A percentile compares a stretch with the other conserved stretches of the same genome.
Evolutionary conservation across 805 yeast genomes (phyloP).

Genomic region (Scheffersomyces coipomensis): DNA sequence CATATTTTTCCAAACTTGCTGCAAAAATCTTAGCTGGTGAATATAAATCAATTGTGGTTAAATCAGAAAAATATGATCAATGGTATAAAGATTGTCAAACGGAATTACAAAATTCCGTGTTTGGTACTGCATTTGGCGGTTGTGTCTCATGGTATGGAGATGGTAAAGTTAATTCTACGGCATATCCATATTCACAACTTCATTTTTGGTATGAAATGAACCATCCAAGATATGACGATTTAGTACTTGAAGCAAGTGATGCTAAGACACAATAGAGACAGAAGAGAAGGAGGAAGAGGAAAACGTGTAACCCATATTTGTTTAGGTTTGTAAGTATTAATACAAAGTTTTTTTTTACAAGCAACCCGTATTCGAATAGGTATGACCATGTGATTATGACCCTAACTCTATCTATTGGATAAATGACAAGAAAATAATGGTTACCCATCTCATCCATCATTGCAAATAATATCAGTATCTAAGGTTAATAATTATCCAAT

Average conservation of each 20-base stretch:
- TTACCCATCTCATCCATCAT: too few species aligned
- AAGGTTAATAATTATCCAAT: too few species aligned
- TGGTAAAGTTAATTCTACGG: conserved; percentile 27
- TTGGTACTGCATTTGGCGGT: conserved; percentile 39
- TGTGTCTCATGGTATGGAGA: conserved; percentile 39
- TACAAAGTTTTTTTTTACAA: too few species aligned
- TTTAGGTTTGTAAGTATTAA: too few species aligned
- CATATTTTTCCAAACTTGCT: conserved; percentile 20
- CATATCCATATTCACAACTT: conserved; percentile 38
- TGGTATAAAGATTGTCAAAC: conserved; percentile 30
- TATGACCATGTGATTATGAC: too few species aligned
- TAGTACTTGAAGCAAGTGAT: conserved; percentile 12
- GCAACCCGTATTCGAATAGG: too few species aligned
- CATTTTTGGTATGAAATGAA: conserved; percentile 25
- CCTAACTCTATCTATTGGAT: too few species aligned
- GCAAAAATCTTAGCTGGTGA: conserved; percentile 25
- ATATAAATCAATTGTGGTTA: conserved; percentile 27
- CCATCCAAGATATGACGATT: conserved; percentile 24
- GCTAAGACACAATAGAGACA: too few species aligned
- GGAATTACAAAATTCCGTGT: conserved; percentile 26
- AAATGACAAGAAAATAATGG: too few species aligned
- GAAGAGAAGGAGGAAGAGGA: too few species aligned
- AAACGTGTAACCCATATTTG: too few species aligned
- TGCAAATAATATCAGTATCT: too few species aligned
- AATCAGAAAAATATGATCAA: conserved; percentile 26